These are phyloP conservation scores for Aspergillus fijiensis DNA, from an alignment of 2,329 filamentous ascomycete species.

Conservation along the genomic window DNA sequence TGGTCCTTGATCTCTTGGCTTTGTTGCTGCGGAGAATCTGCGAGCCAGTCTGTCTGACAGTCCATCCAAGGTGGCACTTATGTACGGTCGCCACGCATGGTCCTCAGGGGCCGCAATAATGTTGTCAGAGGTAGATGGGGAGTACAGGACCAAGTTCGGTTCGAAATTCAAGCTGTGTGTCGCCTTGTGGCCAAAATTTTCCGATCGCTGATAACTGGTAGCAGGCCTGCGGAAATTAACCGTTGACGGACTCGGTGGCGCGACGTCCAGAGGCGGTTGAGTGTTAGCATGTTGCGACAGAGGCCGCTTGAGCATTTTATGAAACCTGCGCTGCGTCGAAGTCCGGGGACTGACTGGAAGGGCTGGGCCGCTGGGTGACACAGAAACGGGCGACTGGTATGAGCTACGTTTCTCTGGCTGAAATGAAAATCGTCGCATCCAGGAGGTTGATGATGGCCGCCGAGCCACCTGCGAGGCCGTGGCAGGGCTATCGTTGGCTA, in stretches of 20 bases:
- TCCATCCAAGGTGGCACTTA: constrained; percentile 30
- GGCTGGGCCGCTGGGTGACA: constrained; percentile 55
- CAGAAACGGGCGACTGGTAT: constrained; percentile 52
- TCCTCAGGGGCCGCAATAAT: constrained; percentile 13
- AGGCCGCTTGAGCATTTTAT: constrained; percentile 64
- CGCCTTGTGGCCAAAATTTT: constrained; percentile 50
- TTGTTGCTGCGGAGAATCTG: constrained; percentile 40
- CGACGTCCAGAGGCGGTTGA: constrained; percentile 33
- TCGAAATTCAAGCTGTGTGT: constrained; percentile 34
- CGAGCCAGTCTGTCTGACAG: constrained; percentile 38
- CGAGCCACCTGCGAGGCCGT: constrained; percentile 25
- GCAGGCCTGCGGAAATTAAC: constrained; percentile 58
- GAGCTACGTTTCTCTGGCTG: constrained; percentile 49
- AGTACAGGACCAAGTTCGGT: constrained; percentile 19
- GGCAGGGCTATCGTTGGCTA: constrained; percentile 27
- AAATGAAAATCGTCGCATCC: constrained; percentile 58
- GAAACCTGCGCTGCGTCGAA: constrained; percentile 44
- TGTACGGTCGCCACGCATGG: constrained; percentile 42
- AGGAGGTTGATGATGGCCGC: constrained; percentile 51
- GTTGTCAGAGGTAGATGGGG: constrained; percentile 2
- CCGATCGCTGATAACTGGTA: constrained; percentile 63
- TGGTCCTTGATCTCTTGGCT: constrained; percentile 36
- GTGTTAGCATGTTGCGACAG: constrained; percentile 53
- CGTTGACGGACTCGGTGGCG: constrained; percentile 40
- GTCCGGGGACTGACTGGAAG: constrained; percentile 48